Percentiles rank a stretch among this genome's conserved stretches.
These are phyloP conservation scores for Spathaspora passalidarum DNA, from an alignment of 805 yeast genomes.

Conservation along the genomic window DNA sequence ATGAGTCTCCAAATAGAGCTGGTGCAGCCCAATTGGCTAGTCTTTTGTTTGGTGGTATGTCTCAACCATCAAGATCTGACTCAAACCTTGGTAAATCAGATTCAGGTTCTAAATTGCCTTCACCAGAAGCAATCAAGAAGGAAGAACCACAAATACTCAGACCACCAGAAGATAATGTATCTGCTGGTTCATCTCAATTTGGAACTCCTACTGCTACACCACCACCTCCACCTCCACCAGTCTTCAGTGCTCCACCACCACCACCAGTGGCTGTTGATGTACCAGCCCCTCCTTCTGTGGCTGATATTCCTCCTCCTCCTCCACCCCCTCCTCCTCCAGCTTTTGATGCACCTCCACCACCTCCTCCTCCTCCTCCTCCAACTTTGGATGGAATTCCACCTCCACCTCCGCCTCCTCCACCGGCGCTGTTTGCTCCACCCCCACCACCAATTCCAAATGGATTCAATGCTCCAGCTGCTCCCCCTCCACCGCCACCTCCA, in stretches of 20 bases:
- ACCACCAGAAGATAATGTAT: background rate
- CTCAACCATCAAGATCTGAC: conserved; percentile 25
- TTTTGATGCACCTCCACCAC: conserved; percentile 21
- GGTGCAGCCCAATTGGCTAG: conserved; percentile 59
- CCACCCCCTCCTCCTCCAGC: conserved; percentile 21
- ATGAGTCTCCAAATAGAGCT: conserved; percentile 45
- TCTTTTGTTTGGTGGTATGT: conserved; percentile 50
- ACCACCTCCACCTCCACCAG: conserved; percentile 12
- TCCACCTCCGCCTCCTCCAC: conserved; percentile 17
- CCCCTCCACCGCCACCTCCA: too few relatives aligned
- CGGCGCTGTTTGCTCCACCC: conserved; percentile 31
- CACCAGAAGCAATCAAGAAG: conserved; percentile 11
- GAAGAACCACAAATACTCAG: background rate
- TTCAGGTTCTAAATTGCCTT: conserved; percentile 1
- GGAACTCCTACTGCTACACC: conserved; percentile 6
- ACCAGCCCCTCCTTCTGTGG: conserved; percentile 16
- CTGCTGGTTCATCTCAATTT: conserved; percentile 3
- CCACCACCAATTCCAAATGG: too few relatives aligned
- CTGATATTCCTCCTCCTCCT: conserved; percentile 14
- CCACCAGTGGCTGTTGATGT: conserved; percentile 16
- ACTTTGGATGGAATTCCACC: conserved; percentile 15
- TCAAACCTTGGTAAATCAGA: conserved; percentile 8
- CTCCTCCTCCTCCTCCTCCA: conserved; percentile 26
- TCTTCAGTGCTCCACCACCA: conserved; percentile 13
- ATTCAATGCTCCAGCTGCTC: too few relatives aligned